Conservation (phyloP, 305 asterid genomes). For the Fraxinus baroniana region DNA sequence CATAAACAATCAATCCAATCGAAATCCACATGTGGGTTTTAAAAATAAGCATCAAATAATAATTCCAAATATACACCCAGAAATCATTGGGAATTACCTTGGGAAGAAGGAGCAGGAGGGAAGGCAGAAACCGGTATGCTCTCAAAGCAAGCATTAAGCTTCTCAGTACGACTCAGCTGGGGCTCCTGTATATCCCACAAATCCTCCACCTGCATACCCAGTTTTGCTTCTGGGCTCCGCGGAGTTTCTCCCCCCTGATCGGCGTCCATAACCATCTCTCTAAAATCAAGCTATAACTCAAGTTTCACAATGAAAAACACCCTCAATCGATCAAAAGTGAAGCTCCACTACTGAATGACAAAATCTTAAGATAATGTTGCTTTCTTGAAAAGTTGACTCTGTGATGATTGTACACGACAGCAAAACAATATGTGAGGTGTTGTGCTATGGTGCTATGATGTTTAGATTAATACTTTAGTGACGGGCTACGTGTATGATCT, state of each 20-base stretch:
- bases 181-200: conserved; percentile 88
- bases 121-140: conserved; percentile 92
- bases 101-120: conserved; percentile 74
- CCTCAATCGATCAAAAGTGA: neutral
- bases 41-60: conserved; percentile 9
- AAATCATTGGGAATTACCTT: conserved; percentile 41
- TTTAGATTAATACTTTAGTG: neutral
- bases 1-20: neutral
- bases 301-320: conserved; percentile 1
- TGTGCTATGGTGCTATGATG: conserved; percentile 19
- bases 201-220: conserved; percentile 95
- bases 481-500: conserved; percentile 6
- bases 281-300: neutral
- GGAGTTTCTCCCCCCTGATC: conserved; percentile 58
- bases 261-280: conserved; percentile 48
- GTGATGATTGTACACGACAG: neutral
- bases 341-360: neutral
- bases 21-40: neutral
- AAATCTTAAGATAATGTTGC: neutral
- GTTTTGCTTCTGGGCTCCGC: conserved; percentile 92
- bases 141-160: conserved; percentile 95
- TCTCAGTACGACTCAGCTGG: conserved; percentile 89
- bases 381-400: conserved; percentile 31
- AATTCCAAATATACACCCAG: neutral
- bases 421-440: neutral